Evolutionary conservation across 306 rosid species (phyloP), one percentile per base, ranked within the genome.

Genomic region (Cucurbita moschata): DNA sequence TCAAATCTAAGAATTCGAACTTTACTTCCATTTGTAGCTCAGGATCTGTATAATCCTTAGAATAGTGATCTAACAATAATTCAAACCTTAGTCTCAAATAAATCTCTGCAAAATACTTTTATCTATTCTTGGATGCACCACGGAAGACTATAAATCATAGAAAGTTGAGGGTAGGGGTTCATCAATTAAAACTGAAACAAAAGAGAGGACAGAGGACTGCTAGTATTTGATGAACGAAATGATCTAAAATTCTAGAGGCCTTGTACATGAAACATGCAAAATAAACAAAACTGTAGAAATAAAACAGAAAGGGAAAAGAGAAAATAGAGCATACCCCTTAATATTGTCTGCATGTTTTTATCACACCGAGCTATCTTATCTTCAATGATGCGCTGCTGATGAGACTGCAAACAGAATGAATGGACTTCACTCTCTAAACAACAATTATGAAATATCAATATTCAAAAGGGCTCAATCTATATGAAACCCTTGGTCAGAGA

Each of bases 351-450:
- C 71, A 92, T 80, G 54, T 80, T 83, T 79, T 77, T 77, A 77
- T 92, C 90, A 52, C 86, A 88, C 57, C 38, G 66, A 40, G 92
- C 92, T 53, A 89, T 89, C 77, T 88, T 86, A 50, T 88, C 94
- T 73, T 85, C 92, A 80, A 88, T 72, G 60, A 55, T 13, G 68
- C 87, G 90, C 72, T 83, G 91, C 81, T 83, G 87, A 74, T 86
- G 82, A 60, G 86, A 86, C 97, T 89, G 87, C 82, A 75, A 21
- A 80, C 71, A 70, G 67, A 82, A 86, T 38, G 21, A 81, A 71
- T 75, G 18, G 58, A 57, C 55, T 61, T 52, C 38, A 64, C 46
- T 30, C 11, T 44, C 70, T 42, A 35, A 51, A 35, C 21, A 26
- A 49, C 0, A 19, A 49, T 49, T 44, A 67, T 49, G 44, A 26